Conservation (phyloP, 441 rosid genomes). For the Syzygium malaccense region DNA sequence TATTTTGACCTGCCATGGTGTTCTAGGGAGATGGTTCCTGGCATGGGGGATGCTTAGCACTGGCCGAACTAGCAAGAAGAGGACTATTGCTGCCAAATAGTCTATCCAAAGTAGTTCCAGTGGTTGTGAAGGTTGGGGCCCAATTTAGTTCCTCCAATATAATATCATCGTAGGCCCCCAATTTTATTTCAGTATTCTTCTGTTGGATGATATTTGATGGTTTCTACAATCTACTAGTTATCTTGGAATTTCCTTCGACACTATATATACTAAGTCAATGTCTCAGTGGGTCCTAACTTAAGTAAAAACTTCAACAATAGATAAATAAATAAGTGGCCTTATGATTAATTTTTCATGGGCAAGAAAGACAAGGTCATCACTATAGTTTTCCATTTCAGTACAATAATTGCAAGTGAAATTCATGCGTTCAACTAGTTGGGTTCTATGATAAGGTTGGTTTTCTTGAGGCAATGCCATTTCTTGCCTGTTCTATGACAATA, state of each 20-base stretch:
- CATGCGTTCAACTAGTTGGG: background rate
- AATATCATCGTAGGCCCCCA: background rate
- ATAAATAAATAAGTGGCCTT: background rate
- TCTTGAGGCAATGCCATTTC: background rate
- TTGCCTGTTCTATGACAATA: background rate
- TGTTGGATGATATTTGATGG: background rate
- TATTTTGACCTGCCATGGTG: conserved; percentile 9
- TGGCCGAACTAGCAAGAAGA: conserved; percentile 94
- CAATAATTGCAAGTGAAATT: background rate
- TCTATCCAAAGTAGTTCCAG: conserved; percentile 82
- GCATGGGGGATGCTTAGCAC: conserved; percentile 98
- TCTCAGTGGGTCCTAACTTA: background rate
- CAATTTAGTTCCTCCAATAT: conserved; percentile 1
- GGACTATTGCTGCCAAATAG: conserved; percentile 86
- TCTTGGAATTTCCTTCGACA: background rate
- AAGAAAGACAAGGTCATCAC: background rate
- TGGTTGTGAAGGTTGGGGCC: conserved; percentile 70
- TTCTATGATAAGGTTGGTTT: background rate
- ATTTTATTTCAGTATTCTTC: background rate
- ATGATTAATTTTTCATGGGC: background rate
- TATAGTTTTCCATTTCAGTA: background rate
- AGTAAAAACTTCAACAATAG: background rate
- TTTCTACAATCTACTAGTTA: background rate
- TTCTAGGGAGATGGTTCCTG: conserved; percentile 97
- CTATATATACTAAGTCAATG: background rate